These are phyloP conservation scores for Rhodamnia argentea DNA, from an alignment of 345 rosid species.

Conservation along the genomic window DNA sequence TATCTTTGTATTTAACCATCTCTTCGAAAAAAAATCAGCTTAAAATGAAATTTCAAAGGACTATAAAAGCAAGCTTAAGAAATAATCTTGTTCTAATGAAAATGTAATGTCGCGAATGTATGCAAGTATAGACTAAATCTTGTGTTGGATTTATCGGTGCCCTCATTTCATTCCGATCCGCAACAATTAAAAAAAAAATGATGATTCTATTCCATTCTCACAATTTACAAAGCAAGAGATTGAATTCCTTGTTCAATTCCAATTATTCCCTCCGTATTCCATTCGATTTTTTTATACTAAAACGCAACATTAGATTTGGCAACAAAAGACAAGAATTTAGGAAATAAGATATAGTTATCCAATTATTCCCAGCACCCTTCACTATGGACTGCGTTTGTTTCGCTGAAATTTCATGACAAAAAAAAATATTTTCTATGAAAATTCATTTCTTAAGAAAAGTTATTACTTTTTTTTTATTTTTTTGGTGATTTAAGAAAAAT, in stretches of 20 bases:
- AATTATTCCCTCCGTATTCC: neutral
- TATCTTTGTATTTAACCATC: neutral
- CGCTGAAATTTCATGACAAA: no score
- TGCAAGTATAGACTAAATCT: neutral
- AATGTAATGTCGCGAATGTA: neutral
- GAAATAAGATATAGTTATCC: neutral
- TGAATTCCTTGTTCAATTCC: neutral
- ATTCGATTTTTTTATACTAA: neutral
- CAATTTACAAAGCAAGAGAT: neutral
- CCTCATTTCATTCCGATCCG: neutral
- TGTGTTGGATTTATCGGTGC: neutral
- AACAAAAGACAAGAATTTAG: neutral
- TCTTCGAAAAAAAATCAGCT: neutral
- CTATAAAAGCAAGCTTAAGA: neutral
- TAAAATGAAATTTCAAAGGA: neutral
- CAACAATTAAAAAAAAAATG: no score
- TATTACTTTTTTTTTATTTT: neutral
- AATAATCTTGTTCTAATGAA: neutral
- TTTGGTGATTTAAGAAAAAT: neutral
- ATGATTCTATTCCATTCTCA: neutral
- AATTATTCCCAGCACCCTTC: no score
- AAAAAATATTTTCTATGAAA: no score
- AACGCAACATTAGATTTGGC: neutral
- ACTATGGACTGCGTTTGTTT: no score
- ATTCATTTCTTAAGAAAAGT: neutral